Conservation (phyloP, 140 eudicot species). For the Ambrosia hybrid region DNA sequence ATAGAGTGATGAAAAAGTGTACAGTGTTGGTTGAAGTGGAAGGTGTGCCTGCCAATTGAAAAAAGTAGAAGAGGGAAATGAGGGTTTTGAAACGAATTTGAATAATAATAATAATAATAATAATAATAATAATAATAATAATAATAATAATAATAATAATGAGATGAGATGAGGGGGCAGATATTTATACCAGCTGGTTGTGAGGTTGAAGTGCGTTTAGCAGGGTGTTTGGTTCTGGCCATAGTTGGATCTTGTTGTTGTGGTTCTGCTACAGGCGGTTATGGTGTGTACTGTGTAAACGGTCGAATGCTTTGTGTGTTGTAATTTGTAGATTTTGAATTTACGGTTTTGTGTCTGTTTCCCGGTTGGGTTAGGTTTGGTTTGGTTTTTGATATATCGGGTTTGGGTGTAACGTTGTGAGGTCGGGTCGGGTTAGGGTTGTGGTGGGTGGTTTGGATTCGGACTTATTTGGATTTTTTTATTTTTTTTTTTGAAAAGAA, state of each 20-base stretch:
- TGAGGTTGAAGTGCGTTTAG: slow-evolving; percentile 28
- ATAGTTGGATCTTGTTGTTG: slow-evolving; percentile 10
- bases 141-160: too few species aligned
- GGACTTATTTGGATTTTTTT: neutral
- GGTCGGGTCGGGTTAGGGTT: neutral
- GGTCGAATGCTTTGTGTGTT: slow-evolving; percentile 13
- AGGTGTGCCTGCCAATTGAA: slow-evolving; percentile 6
- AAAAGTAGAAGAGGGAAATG: neutral
- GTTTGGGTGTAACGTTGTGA: neutral
- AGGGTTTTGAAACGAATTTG: slow-evolving; percentile 20
- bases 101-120: neutral
- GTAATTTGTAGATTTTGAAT: slow-evolving; percentile 2
- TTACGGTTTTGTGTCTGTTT: neutral
- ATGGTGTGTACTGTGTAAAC: slow-evolving; percentile 2
- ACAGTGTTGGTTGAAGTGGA: slow-evolving; percentile 27
- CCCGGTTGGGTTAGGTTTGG: slow-evolving; percentile 12
- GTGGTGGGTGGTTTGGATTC: neutral
- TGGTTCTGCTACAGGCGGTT: too few species aligned
- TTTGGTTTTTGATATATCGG: neutral
- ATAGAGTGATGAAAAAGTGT: neutral
- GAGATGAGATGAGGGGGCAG: neutral
- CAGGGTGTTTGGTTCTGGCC: slow-evolving; percentile 45
- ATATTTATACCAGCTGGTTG: neutral
- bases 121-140: neutral
- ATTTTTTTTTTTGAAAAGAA: too few species aligned